Evolutionary conservation across 805 yeast genomes (phyloP), one percentile per base, ranked within the genome.

Genomic region (Naumovozyma castellii): DNA sequence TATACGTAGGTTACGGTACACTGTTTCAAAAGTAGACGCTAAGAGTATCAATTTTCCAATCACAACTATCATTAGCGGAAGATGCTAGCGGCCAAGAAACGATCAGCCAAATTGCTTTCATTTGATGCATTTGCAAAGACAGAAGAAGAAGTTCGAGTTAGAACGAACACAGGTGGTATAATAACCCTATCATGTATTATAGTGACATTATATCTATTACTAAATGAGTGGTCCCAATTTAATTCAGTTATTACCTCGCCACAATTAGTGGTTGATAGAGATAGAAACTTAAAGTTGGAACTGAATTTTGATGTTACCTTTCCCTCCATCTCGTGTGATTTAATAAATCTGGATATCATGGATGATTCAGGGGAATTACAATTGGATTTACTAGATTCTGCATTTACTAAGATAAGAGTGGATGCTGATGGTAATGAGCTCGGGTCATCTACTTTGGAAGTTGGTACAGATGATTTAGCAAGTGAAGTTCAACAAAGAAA

Each of bases 81-180:
- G n/a, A n/a, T 29, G 13, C 14, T 9, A 9, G 32, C 13, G 32
- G 13, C 32, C 14, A 29, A 29, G 15, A 29, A 29, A 45, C 50
- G 44, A 46, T 51, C 41, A 42, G 50, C 54, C 5, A 48, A 52
- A 18, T 52, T 67, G 18, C 44, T 84, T 35, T 73, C 79, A 34
- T 66, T 83, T 43, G 97, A 88, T 62, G 94, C 90, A n/a, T 88
- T 90, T 57, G 75, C 94, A 20, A 90, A 88, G 63, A 84, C 97
- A 4, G 88, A 85, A 28, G 97, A 90, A 55, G 98, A 92, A 59
- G 94, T 94, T 6, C 74, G 84, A 37, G 76, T 92, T 44, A 78
- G 83, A 46, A 92, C 98, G 3, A 72, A 90, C 4, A 72, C 90
- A 6, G 98, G 98, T 39, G 98, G 96, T 2, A 52, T 86, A 19